Evolutionary conservation across 441 rosid species (phyloP).

Genomic region (Macaranga tanarius): DNA sequence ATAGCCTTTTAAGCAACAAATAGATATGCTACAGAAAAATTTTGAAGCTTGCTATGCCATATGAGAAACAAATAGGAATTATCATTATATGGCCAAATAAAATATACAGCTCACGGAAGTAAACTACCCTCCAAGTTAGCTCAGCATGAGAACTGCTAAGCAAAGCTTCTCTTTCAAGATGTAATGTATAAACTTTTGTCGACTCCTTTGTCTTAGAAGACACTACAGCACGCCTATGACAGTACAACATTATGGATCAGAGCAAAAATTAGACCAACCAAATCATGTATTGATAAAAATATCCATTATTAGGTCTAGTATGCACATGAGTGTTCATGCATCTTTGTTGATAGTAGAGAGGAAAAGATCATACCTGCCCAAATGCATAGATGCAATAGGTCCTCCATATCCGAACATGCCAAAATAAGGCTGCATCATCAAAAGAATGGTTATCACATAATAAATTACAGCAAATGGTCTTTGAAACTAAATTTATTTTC

Average conservation of each 20-base stretch:
- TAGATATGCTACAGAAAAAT: neutral
- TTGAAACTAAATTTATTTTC: neutral
- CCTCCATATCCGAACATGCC: conserved; percentile 94
- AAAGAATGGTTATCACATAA: conserved; percentile 9
- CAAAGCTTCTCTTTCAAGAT: conserved; percentile 56
- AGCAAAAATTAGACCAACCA: neutral
- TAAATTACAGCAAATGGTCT: conserved; percentile 1
- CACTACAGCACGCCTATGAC: conserved; percentile 50
- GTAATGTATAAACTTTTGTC: conserved; percentile 51
- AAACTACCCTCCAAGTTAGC: conserved; percentile 57
- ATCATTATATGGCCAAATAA: neutral
- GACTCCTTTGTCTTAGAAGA: conserved; percentile 67
- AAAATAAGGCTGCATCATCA: conserved; percentile 63
- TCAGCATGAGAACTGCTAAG: conserved; percentile 39
- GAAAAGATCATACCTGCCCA: conserved; percentile 54
- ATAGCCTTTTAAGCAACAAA: conserved; percentile 5
- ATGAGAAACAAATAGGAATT: neutral
- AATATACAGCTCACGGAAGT: conserved; percentile 2
- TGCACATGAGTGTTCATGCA: neutral
- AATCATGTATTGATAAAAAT: neutral
- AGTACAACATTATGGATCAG: conserved; percentile 1
- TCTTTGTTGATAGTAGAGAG: neutral
- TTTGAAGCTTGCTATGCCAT: neutral
- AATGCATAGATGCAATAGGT: conserved; percentile 62
- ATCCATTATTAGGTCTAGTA: neutral